These are phyloP conservation scores for Solanum bulbocastanum DNA, from an alignment of 257 asterid species.

Conservation along the genomic window DNA sequence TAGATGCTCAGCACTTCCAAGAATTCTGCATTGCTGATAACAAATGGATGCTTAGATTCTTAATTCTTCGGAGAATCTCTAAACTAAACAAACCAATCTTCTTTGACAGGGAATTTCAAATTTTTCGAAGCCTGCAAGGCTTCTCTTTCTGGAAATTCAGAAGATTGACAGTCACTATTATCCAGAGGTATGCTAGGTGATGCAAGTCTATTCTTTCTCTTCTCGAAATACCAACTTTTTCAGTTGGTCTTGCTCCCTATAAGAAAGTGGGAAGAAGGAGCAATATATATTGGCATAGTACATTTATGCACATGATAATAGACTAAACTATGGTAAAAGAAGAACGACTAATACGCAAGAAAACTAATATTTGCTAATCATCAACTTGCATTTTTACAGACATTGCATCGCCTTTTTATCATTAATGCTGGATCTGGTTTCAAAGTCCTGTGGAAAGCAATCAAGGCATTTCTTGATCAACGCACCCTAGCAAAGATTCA, in stretches of 20 bases:
- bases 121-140: constrained; percentile 70
- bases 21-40: neutral
- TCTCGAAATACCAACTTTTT: neutral
- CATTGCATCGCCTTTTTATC: constrained; percentile 54
- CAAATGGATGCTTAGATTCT: neutral
- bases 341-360: neutral
- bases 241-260: neutral
- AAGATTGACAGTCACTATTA: constrained; percentile 67
- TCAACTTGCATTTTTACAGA: constrained; percentile 26
- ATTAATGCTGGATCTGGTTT: constrained; percentile 67
- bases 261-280: neutral
- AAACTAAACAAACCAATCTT: neutral
- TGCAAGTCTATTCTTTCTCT: neutral
- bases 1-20: neutral
- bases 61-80: neutral
- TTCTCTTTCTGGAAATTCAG: constrained; percentile 61
- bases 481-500: constrained; percentile 61
- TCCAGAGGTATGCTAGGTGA: constrained; percentile 47
- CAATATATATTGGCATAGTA: neutral
- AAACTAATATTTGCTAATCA: neutral
- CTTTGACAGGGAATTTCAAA: constrained; percentile 48
- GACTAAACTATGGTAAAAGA: neutral
- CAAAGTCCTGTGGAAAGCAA: constrained; percentile 54
- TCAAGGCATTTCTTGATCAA: constrained; percentile 58
- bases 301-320: neutral